These are phyloP conservation scores for Lentinula novae-zelandiae DNA, from an alignment of 1,284 basidiomycete species.

Conservation along the genomic window DNA sequence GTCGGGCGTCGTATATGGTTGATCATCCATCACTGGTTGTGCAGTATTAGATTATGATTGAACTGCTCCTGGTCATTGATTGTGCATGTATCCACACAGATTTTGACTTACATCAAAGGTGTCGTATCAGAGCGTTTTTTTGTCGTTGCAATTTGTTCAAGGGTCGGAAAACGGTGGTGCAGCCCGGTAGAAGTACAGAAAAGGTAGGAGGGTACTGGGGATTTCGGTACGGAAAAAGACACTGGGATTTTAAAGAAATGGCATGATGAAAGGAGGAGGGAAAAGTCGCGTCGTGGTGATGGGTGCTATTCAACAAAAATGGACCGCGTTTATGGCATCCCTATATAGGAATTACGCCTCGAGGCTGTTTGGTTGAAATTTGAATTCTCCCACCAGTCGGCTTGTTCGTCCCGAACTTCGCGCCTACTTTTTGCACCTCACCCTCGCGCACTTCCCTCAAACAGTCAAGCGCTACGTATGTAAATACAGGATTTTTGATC, in stretches of 20 bases:
- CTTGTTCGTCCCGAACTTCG: background rate
- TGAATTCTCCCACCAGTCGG: background rate
- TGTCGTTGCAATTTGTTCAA: background rate
- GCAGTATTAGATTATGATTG: background rate
- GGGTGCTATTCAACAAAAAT: background rate
- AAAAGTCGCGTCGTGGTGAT: conserved; percentile 4
- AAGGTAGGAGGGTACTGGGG: background rate
- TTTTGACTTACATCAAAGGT: conserved; percentile 1
- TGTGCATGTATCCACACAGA: background rate
- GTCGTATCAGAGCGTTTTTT: background rate
- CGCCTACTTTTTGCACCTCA: too few relatives aligned
- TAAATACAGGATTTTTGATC: background rate
- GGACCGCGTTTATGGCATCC: background rate
- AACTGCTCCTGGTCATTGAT: background rate
- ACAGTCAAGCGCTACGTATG: background rate
- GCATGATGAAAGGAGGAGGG: conserved; percentile 4
- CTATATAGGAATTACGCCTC: conserved; percentile 3
- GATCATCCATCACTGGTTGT: conserved; percentile 24
- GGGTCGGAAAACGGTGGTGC: background rate
- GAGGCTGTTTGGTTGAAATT: conserved; percentile 1
- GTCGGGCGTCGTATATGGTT: conserved; percentile 43
- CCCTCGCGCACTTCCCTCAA: too few relatives aligned
- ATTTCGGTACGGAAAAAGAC: background rate
- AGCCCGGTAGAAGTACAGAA: conserved; percentile 2
- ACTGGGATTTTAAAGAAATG: background rate